A percentile compares a stretch with the other conserved stretches of the same genome.
phyloP scores from a whole-genome alignment of 78 protist species.

The Dictyostelium brefeldianum region DNA sequence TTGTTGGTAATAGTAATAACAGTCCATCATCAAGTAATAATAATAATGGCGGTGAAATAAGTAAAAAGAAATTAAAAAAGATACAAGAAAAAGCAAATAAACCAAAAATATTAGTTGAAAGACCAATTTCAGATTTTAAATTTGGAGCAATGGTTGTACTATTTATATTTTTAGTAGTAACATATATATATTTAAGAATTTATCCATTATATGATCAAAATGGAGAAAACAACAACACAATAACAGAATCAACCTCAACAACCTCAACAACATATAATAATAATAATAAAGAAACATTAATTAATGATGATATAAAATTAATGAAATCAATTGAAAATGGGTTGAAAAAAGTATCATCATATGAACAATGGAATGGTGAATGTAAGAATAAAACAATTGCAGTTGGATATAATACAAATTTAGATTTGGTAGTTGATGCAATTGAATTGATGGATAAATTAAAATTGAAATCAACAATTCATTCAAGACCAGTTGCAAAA shows the following conservation, averaged over 20 bases:
- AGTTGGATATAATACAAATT: constrained; percentile 81
- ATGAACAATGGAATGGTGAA: neutral
- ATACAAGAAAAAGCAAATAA: neutral
- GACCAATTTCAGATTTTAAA: neutral
- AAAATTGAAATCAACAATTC: constrained; percentile 3
- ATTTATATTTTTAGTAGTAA: neutral
- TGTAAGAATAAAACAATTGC: constrained; percentile 36
- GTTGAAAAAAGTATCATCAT: constrained; percentile 10
- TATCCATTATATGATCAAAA: neutral
- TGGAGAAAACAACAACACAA: neutral
- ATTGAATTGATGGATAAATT: constrained; percentile 26
- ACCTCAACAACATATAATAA: neutral
- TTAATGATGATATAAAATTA: neutral
- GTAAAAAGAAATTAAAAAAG: constrained; percentile 10
- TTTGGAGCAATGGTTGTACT: neutral
- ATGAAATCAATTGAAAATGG: constrained; percentile 17
- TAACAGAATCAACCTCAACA: neutral
- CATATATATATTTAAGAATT: neutral
- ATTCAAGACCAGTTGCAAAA: neutral
- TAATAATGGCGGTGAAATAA: neutral
- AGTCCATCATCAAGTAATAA: neutral
- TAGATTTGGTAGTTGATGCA: constrained; percentile 79
- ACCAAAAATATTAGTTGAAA: neutral
- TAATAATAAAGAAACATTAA: neutral
- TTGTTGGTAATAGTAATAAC: neutral